Base-by-base conservation (phyloP, 177 flowering plant species). In the Vitis hybrid region DNA sequence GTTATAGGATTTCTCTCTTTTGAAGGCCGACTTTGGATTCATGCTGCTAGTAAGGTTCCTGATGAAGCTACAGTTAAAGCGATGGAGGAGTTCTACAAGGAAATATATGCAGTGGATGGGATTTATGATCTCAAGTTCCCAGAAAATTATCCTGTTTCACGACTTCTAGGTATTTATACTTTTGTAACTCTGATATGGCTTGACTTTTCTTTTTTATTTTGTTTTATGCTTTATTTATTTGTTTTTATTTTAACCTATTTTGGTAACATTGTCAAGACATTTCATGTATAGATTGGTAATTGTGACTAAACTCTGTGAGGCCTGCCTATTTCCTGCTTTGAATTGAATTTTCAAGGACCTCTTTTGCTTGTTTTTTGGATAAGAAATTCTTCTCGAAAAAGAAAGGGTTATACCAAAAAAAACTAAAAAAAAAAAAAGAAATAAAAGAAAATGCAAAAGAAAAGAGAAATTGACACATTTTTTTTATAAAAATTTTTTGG, bases 11-110 rank as follows among this genome's bases (percentile, higher is more conserved):
- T 1, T 74, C 69, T 3, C 33, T 51, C 64, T 79, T 80, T 18
- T 78, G 71, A 68, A 96, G 99, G 98, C 12, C 89, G 93, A 20
- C 90, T 96, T 66, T 96, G 98, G 98, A 92, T 96, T 73, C 99
- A 96, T 84, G 99, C 99, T 69, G 99, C 99, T 4, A 72, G 94
- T 66, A 94, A 94, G 77, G 84, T 94, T 63, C 97, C 98, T 1
- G 99, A 96, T 31, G 85, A 80, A 52, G 86, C 73, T 19, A 96
- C 98, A 64, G 89, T 96, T 53, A 87, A 90, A 81, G 95, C 97
- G 64, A 94, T 95, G 98, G 99, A 94, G 74, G 90, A 90, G 47
- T 96, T 96, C 73, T 96, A 90, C 77, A 76, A 89, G 71, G 93
- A 90, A 76, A 87, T 96, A 24, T 94, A 96, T 85, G 92, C 91